Evolutionary conservation across 345 rosid species (phyloP).

Genomic region (Eucalyptus melliodora): DNA sequence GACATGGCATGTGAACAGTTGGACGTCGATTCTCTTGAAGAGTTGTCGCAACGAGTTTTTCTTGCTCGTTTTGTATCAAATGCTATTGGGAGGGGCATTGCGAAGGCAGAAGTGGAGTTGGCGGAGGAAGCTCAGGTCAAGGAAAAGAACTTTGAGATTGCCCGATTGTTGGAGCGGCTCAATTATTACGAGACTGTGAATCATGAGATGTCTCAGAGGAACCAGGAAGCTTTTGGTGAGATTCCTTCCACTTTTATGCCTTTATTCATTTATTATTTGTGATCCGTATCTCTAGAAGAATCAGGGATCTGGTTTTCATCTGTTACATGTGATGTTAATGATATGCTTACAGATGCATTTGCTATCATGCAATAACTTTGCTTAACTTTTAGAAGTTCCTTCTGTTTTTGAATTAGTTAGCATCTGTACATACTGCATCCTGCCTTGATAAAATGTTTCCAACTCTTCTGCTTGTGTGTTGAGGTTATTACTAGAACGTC

Average conservation of each 20-base stretch:
- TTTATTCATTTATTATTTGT: background rate
- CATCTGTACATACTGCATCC: background rate
- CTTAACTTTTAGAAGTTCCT: background rate
- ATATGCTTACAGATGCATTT: background rate
- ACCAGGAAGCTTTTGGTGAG: slow-evolving; percentile 84
- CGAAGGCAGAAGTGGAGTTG: slow-evolving; percentile 62
- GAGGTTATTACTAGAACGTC: background rate
- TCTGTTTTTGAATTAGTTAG: background rate
- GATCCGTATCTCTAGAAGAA: background rate
- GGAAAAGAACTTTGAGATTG: slow-evolving; percentile 76
- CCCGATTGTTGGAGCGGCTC: slow-evolving; percentile 56
- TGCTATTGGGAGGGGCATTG: slow-evolving; percentile 45
- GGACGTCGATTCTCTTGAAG: slow-evolving; percentile 29
- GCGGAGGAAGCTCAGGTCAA: slow-evolving; percentile 54
- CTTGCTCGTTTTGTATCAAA: slow-evolving; percentile 52
- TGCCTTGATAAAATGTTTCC: background rate
- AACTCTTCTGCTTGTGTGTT: background rate
- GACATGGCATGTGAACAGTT: slow-evolving; percentile 13
- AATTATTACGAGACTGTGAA: slow-evolving; percentile 75
- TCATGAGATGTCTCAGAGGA: slow-evolving; percentile 79
- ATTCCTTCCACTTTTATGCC: background rate
- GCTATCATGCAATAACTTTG: background rate
- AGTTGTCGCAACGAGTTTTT: slow-evolving; percentile 38
- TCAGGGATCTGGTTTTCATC: background rate
- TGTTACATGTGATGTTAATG: background rate